phyloP scores from a whole-genome alignment of 2,329 filamentous ascomycete genomes.

The Colletotrichum godetiae region DNA sequence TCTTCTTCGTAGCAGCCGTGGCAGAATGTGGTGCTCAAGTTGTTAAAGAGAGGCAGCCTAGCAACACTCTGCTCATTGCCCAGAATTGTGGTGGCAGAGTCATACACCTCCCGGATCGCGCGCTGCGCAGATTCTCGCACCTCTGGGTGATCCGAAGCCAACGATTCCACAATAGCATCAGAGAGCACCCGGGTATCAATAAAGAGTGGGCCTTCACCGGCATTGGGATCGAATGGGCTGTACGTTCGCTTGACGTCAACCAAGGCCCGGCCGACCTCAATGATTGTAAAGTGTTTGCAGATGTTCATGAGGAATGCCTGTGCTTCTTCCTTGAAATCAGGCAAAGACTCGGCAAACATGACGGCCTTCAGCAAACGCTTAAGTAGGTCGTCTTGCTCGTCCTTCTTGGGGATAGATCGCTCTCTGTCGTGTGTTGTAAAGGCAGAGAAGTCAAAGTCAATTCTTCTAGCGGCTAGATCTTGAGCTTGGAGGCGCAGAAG shows the following conservation, averaged over 20 bases:
- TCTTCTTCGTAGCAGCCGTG: slow-evolving; percentile 98
- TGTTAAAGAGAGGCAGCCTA: slow-evolving; percentile 84
- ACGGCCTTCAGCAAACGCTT: slow-evolving; percentile 91
- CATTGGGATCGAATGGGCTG: slow-evolving; percentile 84
- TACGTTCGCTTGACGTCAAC: slow-evolving; percentile 81
- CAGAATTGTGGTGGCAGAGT: slow-evolving; percentile 81
- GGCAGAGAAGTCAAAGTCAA: slow-evolving; percentile 75
- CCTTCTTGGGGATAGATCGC: slow-evolving; percentile 87
- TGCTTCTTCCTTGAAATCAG: slow-evolving; percentile 82
- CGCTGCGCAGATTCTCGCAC: slow-evolving; percentile 86
- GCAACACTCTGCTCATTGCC: slow-evolving; percentile 78
- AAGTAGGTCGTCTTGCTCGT: slow-evolving; percentile 82
- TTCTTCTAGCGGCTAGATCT: slow-evolving; percentile 80
- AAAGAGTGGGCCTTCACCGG: slow-evolving; percentile 87
- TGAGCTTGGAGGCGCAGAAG: slow-evolving; percentile 90
- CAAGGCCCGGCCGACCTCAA: slow-evolving; percentile 89
- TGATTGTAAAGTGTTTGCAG: slow-evolving; percentile 88
- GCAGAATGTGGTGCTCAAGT: slow-evolving; percentile 85
- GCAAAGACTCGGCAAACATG: slow-evolving; percentile 85
- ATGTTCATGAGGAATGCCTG: slow-evolving; percentile 81
- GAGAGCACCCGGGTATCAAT: slow-evolving; percentile 89
- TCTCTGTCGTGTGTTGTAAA: slow-evolving; percentile 83
- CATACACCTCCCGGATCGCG: slow-evolving; percentile 82
- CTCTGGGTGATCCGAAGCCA: slow-evolving; percentile 84
- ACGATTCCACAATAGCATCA: slow-evolving; percentile 88